Evolutionary conservation across 2,329 filamentous ascomycete species (phyloP).

Genomic region (Pseudohalonectria lignicola): DNA sequence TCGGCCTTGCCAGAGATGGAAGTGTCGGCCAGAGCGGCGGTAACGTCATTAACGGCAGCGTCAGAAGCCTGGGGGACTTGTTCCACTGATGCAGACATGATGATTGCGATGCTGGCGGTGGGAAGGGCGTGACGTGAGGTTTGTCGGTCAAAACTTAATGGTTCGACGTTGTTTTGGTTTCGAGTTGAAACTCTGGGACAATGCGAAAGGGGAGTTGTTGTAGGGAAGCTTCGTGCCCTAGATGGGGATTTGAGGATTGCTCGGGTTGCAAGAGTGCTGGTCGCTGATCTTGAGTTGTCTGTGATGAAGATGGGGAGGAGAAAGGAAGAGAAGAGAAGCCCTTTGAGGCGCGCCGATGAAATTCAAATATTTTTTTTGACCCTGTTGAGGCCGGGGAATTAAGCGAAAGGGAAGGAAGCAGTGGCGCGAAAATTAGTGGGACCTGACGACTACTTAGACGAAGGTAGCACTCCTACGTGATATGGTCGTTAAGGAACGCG

Average conservation of each 20-base stretch:
- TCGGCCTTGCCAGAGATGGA: slow-evolving; percentile 49
- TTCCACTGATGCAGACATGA: slow-evolving; percentile 78
- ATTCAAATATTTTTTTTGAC: slow-evolving; percentile 22
- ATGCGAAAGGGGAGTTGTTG: slow-evolving; percentile 47
- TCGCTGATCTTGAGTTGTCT: slow-evolving; percentile 19
- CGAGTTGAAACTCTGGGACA: slow-evolving; percentile 62
- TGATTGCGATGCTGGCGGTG: slow-evolving; percentile 38
- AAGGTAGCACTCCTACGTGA: neutral
- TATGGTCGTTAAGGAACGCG: neutral
- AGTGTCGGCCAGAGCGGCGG: slow-evolving; percentile 62
- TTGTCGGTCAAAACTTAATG: slow-evolving; percentile 22
- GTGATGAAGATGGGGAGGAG: slow-evolving; percentile 20
- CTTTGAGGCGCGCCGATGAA: slow-evolving; percentile 16
- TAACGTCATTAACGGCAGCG: slow-evolving; percentile 68
- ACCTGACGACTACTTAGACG: too few species aligned
- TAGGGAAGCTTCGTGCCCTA: slow-evolving; percentile 92
- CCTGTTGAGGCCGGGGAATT: slow-evolving; percentile 13
- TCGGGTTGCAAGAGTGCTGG: slow-evolving; percentile 23
- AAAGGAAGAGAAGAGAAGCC: slow-evolving; percentile 16
- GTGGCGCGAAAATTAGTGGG: slow-evolving; percentile 8
- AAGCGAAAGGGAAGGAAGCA: slow-evolving; percentile 18
- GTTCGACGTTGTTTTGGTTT: slow-evolving; percentile 29
- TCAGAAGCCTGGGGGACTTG: slow-evolving; percentile 46
- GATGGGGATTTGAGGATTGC: slow-evolving; percentile 27
- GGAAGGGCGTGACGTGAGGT: slow-evolving; percentile 26